Conservation (phyloP, 1,284 basidiomycete genomes). For the Pseudozyma sp. region DNA sequence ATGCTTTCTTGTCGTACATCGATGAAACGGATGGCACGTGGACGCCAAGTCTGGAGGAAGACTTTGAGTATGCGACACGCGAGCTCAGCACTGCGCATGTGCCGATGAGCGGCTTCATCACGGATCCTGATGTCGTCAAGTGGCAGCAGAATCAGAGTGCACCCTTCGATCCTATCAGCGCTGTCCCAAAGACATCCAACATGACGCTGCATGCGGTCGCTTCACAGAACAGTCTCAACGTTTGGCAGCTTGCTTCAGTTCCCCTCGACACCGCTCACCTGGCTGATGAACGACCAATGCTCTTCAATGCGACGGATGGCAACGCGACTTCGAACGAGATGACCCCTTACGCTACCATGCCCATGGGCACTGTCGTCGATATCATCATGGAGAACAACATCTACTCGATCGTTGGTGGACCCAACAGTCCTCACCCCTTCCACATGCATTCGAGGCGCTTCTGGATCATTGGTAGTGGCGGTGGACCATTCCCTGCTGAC, state of each 20-base stretch:
- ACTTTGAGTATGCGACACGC: constrained; percentile 34
- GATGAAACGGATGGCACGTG: constrained; percentile 28
- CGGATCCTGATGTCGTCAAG: constrained; percentile 27
- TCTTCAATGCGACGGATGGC: constrained; percentile 47
- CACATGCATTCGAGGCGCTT: constrained; percentile 53
- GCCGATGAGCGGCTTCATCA: constrained; percentile 39
- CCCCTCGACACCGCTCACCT: constrained; percentile 48
- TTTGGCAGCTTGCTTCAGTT: constrained; percentile 50
- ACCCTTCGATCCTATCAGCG: constrained; percentile 37
- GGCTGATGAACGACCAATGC: constrained; percentile 43
- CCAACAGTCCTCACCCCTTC: constrained; percentile 55
- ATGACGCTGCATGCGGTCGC: constrained; percentile 53
- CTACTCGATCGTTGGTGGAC: constrained; percentile 50
- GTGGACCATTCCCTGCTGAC: constrained; percentile 41
- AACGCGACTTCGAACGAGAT: constrained; percentile 29
- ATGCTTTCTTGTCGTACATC: constrained; percentile 50
- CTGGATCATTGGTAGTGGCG: constrained; percentile 49
- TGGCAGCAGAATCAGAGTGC: constrained; percentile 38
- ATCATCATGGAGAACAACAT: constrained; percentile 53
- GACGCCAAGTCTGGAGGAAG: constrained; percentile 31
- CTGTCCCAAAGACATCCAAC: constrained; percentile 30
- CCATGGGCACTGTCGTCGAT: constrained; percentile 47
- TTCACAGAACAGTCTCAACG: constrained; percentile 54
- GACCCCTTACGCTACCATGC: constrained; percentile 40
- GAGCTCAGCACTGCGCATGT: constrained; percentile 20